A percentile compares a stretch with the other conserved stretches of the same genome.
These are phyloP conservation scores for Azolla pinnata DNA, from an alignment of 75 land plant species.

Conservation along the genomic window DNA sequence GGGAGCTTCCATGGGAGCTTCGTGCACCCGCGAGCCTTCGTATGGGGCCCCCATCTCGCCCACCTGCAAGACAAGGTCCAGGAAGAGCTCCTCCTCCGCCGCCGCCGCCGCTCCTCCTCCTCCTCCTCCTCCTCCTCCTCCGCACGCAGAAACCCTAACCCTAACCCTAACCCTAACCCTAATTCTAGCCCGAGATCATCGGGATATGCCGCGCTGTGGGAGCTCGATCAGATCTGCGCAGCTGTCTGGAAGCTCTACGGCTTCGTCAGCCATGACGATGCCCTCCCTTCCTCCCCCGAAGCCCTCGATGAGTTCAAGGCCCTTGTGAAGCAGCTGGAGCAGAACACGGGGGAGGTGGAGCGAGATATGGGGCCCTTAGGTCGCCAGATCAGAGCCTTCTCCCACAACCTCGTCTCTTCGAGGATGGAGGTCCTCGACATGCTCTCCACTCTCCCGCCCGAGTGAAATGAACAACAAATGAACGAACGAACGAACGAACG, in stretches of 20 bases:
- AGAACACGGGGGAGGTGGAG: slow-evolving; percentile 3
- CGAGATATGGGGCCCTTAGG: background rate
- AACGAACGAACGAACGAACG: no score
- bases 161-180: no score
- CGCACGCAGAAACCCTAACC: no score
- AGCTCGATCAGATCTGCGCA: slow-evolving; percentile 2
- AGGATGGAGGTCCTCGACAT: slow-evolving; percentile 1
- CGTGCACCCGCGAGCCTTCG: slow-evolving; percentile 3
- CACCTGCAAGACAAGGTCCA: slow-evolving; percentile 2
- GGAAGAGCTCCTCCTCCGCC: background rate
- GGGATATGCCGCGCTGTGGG: slow-evolving; percentile 1
- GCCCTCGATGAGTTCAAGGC: background rate
- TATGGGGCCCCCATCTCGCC: background rate
- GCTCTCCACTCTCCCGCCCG: no score
- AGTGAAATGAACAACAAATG: no score
- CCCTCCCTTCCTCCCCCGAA: background rate
- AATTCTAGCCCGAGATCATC: background rate
- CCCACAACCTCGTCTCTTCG: background rate
- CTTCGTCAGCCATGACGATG: background rate
- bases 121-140: no score
- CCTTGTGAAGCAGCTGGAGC: slow-evolving; percentile 3
- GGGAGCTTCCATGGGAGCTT: background rate
- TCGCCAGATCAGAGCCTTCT: background rate
- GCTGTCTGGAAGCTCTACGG: background rate
- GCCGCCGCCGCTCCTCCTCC: no score